Conservation (phyloP, 371 early-diverging fungal species). For the Syncephalastrum racemosum region DNA sequence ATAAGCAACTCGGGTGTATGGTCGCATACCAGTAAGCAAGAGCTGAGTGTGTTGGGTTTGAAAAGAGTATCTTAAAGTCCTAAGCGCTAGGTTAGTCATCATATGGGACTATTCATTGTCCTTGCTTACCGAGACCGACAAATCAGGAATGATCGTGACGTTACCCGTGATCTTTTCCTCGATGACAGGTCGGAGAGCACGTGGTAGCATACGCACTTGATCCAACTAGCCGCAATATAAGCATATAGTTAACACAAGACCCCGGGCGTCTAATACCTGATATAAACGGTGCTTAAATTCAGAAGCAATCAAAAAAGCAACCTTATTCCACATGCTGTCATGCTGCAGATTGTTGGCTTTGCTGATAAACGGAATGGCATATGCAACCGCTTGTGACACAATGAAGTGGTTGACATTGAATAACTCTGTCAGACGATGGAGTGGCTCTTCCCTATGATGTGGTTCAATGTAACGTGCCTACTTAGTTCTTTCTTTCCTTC, state of each 20-base stretch:
- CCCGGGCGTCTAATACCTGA: slow-evolving; percentile 40
- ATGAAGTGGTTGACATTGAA: slow-evolving; percentile 81
- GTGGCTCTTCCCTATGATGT: slow-evolving; percentile 56
- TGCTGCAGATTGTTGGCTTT: slow-evolving; percentile 53
- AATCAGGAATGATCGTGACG: slow-evolving; percentile 62
- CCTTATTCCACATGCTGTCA: slow-evolving; percentile 40
- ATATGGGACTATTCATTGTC: background rate
- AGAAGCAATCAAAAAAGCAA: slow-evolving; percentile 50
- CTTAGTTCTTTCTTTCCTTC: too few relatives aligned
- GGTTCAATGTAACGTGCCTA: background rate
- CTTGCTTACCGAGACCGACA: slow-evolving; percentile 43
- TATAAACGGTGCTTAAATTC: slow-evolving; percentile 63
- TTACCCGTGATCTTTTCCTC: slow-evolving; percentile 69
- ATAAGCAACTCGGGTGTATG: background rate
- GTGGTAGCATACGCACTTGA: slow-evolving; percentile 60
- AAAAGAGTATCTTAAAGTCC: slow-evolving; percentile 73
- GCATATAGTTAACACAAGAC: background rate
- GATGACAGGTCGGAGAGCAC: slow-evolving; percentile 53
- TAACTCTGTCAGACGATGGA: slow-evolving; percentile 65
- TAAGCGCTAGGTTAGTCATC: slow-evolving; percentile 10
- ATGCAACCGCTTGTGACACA: slow-evolving; percentile 70
- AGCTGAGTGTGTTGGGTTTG: slow-evolving; percentile 71
- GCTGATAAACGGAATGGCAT: slow-evolving; percentile 64
- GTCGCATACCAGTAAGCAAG: slow-evolving; percentile 64
- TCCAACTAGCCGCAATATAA: slow-evolving; percentile 40